Percentiles rank a stretch among this genome's conserved stretches.
Conservation (phyloP, 805 yeast species). For the Pichia ethanolica region DNA sequence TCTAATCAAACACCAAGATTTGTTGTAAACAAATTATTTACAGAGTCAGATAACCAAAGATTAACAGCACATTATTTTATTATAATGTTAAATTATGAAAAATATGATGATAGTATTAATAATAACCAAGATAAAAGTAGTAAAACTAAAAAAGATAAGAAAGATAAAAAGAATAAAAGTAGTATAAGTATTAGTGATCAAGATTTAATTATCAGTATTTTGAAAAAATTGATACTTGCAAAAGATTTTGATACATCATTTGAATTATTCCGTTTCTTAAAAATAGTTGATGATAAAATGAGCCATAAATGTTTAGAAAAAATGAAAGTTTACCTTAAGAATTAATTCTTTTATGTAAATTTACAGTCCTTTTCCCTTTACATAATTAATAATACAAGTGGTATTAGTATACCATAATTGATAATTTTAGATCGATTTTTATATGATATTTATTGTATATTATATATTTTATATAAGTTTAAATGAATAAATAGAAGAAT, state of each 20-base stretch:
- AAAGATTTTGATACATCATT: conserved; percentile 48
- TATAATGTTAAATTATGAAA: conserved; percentile 44
- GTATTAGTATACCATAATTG: too few species aligned
- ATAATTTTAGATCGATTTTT: not conserved
- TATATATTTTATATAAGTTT: not conserved
- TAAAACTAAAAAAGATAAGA: not conserved
- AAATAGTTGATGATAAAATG: conserved; percentile 34
- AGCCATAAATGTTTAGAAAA: conserved; percentile 31
- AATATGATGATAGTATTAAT: conserved; percentile 7
- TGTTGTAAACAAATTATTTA: conserved; percentile 34
- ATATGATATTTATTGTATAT: too few species aligned
- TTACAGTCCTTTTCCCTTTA: too few species aligned
- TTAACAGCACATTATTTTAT: conserved; percentile 46
- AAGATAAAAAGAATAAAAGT: conserved; percentile 1
- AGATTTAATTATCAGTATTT: conserved; percentile 34
- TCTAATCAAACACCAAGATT: conserved; percentile 37
- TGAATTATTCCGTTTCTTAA: conserved; percentile 47
- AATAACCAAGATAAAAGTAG: not conserved
- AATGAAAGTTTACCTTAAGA: conserved; percentile 12
- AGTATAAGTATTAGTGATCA: conserved; percentile 27
- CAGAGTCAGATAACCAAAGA: conserved; percentile 33
- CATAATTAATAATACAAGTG: too few species aligned
- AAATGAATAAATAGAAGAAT: conserved; percentile 23
- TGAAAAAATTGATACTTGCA: conserved; percentile 33
- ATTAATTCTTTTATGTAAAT: too few species aligned